Conservation (phyloP, 78 protist species). For the Dictyostelium firmibasis region DNA sequence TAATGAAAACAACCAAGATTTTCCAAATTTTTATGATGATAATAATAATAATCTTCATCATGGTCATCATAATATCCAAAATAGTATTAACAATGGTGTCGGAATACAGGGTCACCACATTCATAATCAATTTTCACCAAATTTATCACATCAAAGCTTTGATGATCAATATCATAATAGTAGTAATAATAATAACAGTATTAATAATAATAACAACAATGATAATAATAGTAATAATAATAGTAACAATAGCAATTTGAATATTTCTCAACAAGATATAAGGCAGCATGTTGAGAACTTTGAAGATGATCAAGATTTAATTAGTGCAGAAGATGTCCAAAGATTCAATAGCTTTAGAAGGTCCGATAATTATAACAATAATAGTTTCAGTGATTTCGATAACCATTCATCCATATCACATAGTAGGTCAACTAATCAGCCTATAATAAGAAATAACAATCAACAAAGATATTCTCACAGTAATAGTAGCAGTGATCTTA, state of each 20-base stretch:
- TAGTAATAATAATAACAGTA: not conserved
- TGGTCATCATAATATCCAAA: not conserved
- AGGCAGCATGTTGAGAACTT: not conserved
- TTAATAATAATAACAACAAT: not conserved
- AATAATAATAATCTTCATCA: too few species aligned
- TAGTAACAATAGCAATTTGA: too few species aligned
- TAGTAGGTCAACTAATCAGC: constrained; percentile 8
- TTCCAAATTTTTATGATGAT: not conserved
- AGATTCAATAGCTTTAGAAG: not conserved
- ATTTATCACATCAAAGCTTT: not conserved
- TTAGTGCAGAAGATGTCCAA: constrained; percentile 4
- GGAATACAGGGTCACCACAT: not conserved
- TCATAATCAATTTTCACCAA: not conserved
- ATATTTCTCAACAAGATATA: not conserved
- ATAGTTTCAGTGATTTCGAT: not conserved
- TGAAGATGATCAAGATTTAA: not conserved
- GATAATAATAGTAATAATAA: not conserved
- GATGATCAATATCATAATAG: not conserved
- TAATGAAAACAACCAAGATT: not conserved
- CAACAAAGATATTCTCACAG: not conserved
- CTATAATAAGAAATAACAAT: not conserved
- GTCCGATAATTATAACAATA: not conserved
- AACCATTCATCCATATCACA: not conserved
- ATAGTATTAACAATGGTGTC: not conserved
- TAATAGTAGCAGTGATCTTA: not conserved